Evolutionary conservation across 805 yeast genomes (phyloP).

Genomic region (Huiozyma sinensis): DNA sequence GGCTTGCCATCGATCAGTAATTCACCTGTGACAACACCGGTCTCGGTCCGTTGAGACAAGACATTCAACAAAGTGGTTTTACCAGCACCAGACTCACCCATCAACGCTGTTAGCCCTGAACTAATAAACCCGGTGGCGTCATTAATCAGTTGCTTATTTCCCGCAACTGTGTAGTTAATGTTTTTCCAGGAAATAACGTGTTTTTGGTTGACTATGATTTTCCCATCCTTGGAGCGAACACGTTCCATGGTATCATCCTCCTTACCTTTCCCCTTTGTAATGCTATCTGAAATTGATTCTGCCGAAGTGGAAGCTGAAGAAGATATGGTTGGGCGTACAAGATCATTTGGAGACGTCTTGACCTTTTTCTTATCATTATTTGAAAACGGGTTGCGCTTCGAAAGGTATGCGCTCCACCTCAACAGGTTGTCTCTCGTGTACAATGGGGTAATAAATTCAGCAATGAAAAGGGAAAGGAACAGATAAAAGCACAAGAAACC

Average conservation of each 20-base stretch:
- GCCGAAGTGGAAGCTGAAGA: conserved; percentile 8
- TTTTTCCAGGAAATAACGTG: conserved; percentile 56
- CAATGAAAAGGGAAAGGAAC: conserved; percentile 19
- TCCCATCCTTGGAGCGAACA: conserved; percentile 1
- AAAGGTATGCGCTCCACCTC: conserved; percentile 3
- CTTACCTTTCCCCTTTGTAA: conserved; percentile 1
- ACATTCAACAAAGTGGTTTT: conserved; percentile 49
- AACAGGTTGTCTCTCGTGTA: conserved; percentile 10
- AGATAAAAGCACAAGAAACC: conserved; percentile 37
- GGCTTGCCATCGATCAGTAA: conserved; percentile 46
- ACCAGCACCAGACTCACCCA: conserved; percentile 64
- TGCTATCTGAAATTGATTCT: conserved; percentile 2
- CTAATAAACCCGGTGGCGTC: conserved; percentile 54
- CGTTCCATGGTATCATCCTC: conserved; percentile 5
- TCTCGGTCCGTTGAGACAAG: conserved; percentile 40
- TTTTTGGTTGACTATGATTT: conserved; percentile 14
- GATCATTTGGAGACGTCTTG: not conserved
- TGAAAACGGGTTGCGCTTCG: conserved; percentile 2
- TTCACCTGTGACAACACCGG: conserved; percentile 49
- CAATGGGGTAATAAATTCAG: conserved; percentile 25
- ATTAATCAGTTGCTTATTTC: conserved; percentile 29
- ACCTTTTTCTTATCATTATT: conserved; percentile 1
- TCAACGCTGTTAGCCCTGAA: conserved; percentile 52
- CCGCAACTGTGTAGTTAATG: conserved; percentile 41
- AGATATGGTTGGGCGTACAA: conserved; percentile 3